Percentiles rank a stretch among this genome's conserved stretches.
These are phyloP conservation scores for Rhizomucor miehei DNA, from an alignment of 371 early-diverging fungal species.

Conservation along the genomic window DNA sequence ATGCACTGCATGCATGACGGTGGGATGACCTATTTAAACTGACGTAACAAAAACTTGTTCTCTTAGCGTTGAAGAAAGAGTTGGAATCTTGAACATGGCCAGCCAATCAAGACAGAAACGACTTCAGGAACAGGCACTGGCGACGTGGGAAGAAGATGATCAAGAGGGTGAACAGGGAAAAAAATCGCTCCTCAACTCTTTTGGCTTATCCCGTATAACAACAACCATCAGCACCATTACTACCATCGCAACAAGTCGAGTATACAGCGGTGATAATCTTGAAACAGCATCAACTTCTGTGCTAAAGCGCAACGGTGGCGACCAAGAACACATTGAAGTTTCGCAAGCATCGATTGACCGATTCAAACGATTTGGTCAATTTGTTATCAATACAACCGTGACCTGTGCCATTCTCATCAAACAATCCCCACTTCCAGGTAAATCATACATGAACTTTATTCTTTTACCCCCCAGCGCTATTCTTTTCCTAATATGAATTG, in stretches of 20 bases:
- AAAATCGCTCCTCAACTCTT: slow-evolving; percentile 7
- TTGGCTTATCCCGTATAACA: slow-evolving; percentile 13
- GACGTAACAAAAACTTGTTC: not conserved
- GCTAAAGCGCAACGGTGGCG: not conserved
- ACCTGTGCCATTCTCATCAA: slow-evolving; percentile 25
- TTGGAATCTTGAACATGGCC: slow-evolving; percentile 33
- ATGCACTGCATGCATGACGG: not conserved
- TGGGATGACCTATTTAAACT: not conserved
- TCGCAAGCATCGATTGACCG: slow-evolving; percentile 14
- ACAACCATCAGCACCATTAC: slow-evolving; percentile 11
- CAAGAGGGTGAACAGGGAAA: not conserved
- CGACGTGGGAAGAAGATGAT: slow-evolving; percentile 6
- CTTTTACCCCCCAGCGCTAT: not conserved
- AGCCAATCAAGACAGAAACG: slow-evolving; percentile 17
- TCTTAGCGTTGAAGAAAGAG: slow-evolving; percentile 40
- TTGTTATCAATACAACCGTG: slow-evolving; percentile 21
- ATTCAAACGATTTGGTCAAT: slow-evolving; percentile 22
- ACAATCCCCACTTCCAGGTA: slow-evolving; percentile 25
- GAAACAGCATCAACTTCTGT: slow-evolving; percentile 1
- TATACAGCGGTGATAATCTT: slow-evolving; percentile 3
- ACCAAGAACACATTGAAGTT: not conserved
- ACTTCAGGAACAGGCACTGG: slow-evolving; percentile 2
- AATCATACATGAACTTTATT: not conserved
- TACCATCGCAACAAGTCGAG: slow-evolving; percentile 8
- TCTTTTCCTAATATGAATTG: not conserved